Evolutionary conservation across 306 rosid genomes (phyloP).

Genomic region (Abrus pulchellus): DNA sequence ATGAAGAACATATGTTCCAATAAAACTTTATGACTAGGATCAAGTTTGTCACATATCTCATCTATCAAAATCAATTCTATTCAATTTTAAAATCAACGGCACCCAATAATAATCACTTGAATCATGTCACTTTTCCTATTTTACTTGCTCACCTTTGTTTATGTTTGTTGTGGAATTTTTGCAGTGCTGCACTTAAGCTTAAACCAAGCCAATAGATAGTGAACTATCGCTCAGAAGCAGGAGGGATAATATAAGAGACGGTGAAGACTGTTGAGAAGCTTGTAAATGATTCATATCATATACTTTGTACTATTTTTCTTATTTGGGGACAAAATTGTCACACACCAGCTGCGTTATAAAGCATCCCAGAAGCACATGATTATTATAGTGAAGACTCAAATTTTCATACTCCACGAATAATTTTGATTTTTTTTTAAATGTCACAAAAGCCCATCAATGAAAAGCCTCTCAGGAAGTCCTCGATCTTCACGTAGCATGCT

Average conservation of each 20-base stretch:
- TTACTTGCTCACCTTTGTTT: slow-evolving; percentile 18
- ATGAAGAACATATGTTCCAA: no score
- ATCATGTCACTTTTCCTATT: not conserved
- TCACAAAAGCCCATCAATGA: no score
- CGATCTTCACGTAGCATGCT: no score
- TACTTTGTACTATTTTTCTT: slow-evolving; percentile 26
- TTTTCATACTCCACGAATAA: no score
- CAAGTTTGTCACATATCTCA: no score
- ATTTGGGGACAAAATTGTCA: not conserved
- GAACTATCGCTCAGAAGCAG: slow-evolving; percentile 30
- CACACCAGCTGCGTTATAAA: not conserved
- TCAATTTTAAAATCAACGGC: no score
- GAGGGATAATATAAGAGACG: slow-evolving; percentile 3
- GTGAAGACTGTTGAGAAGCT: slow-evolving; percentile 26
- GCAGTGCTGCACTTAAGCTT: slow-evolving; percentile 78
- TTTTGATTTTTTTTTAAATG: no score
- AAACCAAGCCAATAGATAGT: slow-evolving; percentile 55
- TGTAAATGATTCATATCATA: slow-evolving; percentile 41
- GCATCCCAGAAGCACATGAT: no score
- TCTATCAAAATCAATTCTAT: no score
- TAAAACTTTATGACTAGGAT: no score
- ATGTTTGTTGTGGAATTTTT: slow-evolving; percentile 39
- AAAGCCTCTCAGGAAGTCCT: no score
- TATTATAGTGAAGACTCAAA: no score
- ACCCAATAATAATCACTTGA: not conserved